These are phyloP conservation scores for Mycena citricolor DNA, from an alignment of 1,284 basidiomycete genomes.

Conservation along the genomic window DNA sequence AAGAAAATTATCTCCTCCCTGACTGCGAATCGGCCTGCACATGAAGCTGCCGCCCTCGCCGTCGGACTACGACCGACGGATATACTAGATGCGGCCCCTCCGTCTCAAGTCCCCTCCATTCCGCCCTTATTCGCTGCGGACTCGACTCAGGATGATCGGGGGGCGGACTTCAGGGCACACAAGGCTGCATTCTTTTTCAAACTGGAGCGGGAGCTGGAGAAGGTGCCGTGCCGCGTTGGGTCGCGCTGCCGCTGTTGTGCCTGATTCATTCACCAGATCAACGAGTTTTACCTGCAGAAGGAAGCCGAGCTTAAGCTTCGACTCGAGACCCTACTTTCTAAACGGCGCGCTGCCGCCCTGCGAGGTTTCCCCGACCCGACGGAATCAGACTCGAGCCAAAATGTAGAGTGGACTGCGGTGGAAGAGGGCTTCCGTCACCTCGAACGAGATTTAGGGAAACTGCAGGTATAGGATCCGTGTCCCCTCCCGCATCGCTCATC, in stretches of 20 bases:
- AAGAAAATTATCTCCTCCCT: constrained; percentile 99
- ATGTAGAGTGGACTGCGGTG: constrained; percentile 90
- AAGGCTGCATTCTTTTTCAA: constrained; percentile 99
- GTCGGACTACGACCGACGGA: constrained; percentile 78
- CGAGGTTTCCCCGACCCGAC: constrained; percentile 64
- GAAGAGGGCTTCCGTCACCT: constrained; percentile 96
- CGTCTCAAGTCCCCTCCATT: constrained; percentile 33
- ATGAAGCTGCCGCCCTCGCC: constrained; percentile 87
- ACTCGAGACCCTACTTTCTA: constrained; percentile 91
- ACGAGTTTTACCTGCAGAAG: constrained; percentile 98
- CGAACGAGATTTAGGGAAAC: constrained; percentile 94
- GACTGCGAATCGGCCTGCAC: constrained; percentile 83
- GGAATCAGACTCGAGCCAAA: constrained; percentile 60
- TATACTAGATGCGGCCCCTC: constrained; percentile 37
- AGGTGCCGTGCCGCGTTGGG: constrained; percentile 68
- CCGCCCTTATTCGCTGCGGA: constrained; percentile 61
- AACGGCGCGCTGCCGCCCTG: constrained; percentile 82
- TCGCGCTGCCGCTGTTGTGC: too few relatives aligned
- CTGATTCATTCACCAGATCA: constrained; percentile 74
- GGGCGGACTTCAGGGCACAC: constrained; percentile 85
- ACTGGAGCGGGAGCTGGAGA: constrained; percentile 95
- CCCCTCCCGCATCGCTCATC: constrained; percentile 23
- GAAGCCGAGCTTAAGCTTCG: constrained; percentile 93
- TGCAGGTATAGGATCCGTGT: constrained; percentile 64
- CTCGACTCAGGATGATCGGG: constrained; percentile 65